Conservation (phyloP, 73 alveolate species). For the Paramecium biaurelia region DNA sequence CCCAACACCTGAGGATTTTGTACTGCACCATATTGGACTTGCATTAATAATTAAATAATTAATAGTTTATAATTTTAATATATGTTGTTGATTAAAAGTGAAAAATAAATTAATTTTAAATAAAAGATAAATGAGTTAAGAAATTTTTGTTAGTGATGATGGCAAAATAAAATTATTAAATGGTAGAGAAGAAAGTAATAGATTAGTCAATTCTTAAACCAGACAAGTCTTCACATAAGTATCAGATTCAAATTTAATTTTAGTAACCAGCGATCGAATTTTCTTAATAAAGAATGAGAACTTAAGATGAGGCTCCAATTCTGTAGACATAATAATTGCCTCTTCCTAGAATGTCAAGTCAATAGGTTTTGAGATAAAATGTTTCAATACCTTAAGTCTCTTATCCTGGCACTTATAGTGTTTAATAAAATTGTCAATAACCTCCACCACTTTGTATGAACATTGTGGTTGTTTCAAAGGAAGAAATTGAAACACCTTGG, state of each 20-base stretch:
- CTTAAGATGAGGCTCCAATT: neutral
- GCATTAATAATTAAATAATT: neutral
- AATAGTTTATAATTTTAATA: neutral
- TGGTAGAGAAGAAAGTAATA: neutral
- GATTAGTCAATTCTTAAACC: neutral
- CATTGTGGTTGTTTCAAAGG: constrained; percentile 33
- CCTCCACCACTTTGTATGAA: constrained; percentile 43
- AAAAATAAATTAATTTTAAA: neutral
- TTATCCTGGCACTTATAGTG: neutral
- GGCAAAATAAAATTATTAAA: neutral
- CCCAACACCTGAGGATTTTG: neutral
- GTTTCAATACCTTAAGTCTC: neutral
- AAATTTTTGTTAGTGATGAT: neutral
- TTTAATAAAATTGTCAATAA: neutral
- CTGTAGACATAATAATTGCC: neutral
- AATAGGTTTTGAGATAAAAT: neutral
- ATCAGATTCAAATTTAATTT: neutral
- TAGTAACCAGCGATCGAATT: neutral
- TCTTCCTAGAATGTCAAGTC: neutral
- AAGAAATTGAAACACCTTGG: constrained; percentile 48
- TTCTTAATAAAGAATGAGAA: neutral
- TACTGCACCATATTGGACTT: neutral
- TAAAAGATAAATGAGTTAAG: neutral
- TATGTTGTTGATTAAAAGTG: neutral
- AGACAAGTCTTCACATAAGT: neutral